Conservation (phyloP, 805 yeast genomes). For the Metschnikowia colocasiae region DNA sequence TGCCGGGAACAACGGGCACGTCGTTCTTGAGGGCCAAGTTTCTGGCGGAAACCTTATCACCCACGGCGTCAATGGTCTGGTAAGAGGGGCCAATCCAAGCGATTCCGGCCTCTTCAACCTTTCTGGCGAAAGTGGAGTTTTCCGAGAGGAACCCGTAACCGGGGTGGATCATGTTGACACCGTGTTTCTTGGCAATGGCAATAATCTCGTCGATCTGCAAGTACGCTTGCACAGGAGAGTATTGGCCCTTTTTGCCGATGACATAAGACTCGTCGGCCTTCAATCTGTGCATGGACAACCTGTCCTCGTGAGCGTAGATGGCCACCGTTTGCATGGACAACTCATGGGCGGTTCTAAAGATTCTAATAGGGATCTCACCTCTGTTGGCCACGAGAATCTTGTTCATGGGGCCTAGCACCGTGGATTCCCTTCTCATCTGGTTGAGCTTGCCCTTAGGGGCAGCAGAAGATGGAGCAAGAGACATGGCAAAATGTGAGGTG, state of each 20-base stretch:
- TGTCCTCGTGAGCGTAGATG: conserved; percentile 92
- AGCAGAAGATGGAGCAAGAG: neutral
- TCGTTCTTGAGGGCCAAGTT: conserved; percentile 71
- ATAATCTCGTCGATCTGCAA: conserved; percentile 93
- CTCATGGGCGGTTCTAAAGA: conserved; percentile 97
- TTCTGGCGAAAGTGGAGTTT: conserved; percentile 88
- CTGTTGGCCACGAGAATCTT: conserved; percentile 78
- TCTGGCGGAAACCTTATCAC: conserved; percentile 96
- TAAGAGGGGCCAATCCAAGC: conserved; percentile 95
- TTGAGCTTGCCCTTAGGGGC: conserved; percentile 24
- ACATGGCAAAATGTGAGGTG: neutral
- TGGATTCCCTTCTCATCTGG: conserved; percentile 41
- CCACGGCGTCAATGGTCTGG: conserved; percentile 85
- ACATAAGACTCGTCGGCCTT: conserved; percentile 93
- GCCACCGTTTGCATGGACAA: conserved; percentile 96
- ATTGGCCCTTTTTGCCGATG: conserved; percentile 86
- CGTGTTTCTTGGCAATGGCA: conserved; percentile 53
- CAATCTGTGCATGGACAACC: conserved; percentile 89
- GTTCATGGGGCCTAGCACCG: conserved; percentile 44
- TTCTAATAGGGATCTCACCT: conserved; percentile 83
- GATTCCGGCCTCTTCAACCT: conserved; percentile 86
- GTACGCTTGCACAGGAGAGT: conserved; percentile 93
- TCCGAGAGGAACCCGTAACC: conserved; percentile 71
- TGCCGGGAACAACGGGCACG: conserved; percentile 96
- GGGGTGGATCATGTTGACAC: conserved; percentile 39